Base-by-base conservation (phyloP, 164 flowering plant genomes). In the Aristolochia contorta region DNA sequence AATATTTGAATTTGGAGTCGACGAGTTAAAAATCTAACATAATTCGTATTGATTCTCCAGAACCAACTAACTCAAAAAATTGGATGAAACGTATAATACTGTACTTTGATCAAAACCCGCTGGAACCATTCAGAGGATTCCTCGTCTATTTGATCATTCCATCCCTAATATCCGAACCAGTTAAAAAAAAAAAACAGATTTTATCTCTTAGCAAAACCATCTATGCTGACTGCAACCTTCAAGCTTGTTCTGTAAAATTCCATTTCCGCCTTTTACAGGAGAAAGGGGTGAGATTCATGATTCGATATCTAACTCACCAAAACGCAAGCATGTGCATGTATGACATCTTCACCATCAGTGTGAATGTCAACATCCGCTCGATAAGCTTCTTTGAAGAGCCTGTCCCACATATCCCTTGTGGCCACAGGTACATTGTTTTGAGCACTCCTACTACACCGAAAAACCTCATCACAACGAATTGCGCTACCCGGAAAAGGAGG, bases 321-420 rank as follows among this genome's bases (percentile, higher is more conserved):
- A 67, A 93, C 53, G 62, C 64, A 73, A 21, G 92, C 70, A 57
- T 90, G 99, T 9, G 87, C 97, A 65, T 72, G 78, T 65, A 90
- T 74, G 66, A 73, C 51, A 46, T 73, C 78, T 41, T 81, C 86
- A 66, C 68, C 46, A 30, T 73, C 83, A 0, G 96, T 87, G 25
- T 24, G 27, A 41, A 93, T 76, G 27, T 30, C 32, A 63, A 93
- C 91, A 75, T 93, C 96, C 0, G 97, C 84, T 75, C 74, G 60
- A 47, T 84, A 85, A 45, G 80, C 92, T 63, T 79, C 82, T 58
- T 81, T 78, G 59, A 90, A 90, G 47, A 93, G 85, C 43, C 80
- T 74, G 0, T 84, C 92, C 94, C 87, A 87, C 69, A 74, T 1
- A 41, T 74, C 76, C 65, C 48, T 73, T 15, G 84, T 68, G 2